phyloP scores from a whole-genome alignment of 192 early-diverging fungal genomes.

The Coemansia sp. region DNA sequence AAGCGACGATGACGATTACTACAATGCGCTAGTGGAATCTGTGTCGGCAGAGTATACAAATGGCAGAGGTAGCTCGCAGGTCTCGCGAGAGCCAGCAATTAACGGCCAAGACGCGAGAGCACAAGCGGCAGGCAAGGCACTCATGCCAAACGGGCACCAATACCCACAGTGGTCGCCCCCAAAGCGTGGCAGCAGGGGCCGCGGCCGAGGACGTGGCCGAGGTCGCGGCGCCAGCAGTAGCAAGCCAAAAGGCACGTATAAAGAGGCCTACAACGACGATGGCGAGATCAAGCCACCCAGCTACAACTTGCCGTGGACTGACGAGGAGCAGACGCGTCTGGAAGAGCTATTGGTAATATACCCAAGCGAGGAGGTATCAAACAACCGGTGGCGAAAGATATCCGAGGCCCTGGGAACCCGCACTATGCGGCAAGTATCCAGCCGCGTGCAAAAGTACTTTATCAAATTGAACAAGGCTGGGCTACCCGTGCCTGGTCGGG shows the following conservation, averaged over 20 bases:
- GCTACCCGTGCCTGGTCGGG: conserved; percentile 68
- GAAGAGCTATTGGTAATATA: conserved; percentile 65
- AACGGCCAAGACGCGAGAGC: neutral
- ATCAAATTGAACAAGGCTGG: conserved; percentile 77
- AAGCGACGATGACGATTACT: conserved; percentile 23
- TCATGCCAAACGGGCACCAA: neutral
- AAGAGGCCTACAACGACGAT: neutral
- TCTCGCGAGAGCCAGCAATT: neutral
- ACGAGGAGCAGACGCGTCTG: conserved; percentile 67
- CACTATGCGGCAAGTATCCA: conserved; percentile 73
- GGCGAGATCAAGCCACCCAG: conserved; percentile 56
- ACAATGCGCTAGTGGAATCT: conserved; percentile 26
- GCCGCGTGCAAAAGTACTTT: conserved; percentile 81
- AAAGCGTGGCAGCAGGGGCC: neutral
- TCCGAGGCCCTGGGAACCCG: conserved; percentile 68
- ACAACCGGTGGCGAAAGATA: conserved; percentile 72
- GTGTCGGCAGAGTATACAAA: neutral
- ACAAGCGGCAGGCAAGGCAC: neutral
- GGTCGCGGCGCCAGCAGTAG: neutral
- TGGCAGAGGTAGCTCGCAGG: neutral
- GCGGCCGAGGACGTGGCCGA: neutral
- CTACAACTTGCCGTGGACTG: conserved; percentile 72
- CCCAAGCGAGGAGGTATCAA: conserved; percentile 73
- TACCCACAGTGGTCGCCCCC: neutral
- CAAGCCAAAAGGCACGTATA: neutral